A percentile compares a stretch with the other conserved stretches of the same genome.
phyloP scores from a whole-genome alignment of 768 basidiomycete genomes.

The Xerocomellus intermedius region DNA sequence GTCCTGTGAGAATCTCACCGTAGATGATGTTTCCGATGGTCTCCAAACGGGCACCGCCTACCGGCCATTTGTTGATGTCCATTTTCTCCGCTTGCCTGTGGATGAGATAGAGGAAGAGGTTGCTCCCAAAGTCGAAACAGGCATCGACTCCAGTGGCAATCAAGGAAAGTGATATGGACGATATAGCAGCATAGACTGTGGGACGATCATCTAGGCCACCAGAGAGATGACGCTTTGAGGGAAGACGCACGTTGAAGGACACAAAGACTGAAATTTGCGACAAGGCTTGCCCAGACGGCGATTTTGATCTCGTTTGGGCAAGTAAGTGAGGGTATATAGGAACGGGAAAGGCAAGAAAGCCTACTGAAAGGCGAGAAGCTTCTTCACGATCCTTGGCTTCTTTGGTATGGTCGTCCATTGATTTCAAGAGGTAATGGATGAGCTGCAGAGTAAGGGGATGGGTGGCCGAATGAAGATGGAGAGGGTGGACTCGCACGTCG shows the following conservation, averaged over 20 bases:
- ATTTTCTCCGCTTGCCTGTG: conserved; percentile 69
- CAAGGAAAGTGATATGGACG: conserved; percentile 78
- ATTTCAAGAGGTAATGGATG: conserved; percentile 83
- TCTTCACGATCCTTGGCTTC: conserved; percentile 75
- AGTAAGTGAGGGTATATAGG: neutral
- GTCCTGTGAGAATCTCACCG: conserved; percentile 39
- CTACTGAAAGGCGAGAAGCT: conserved; percentile 61
- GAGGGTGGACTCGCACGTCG: conserved; percentile 43
- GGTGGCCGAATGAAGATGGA: neutral
- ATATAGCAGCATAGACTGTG: conserved; percentile 88
- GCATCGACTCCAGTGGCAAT: conserved; percentile 91
- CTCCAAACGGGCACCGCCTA: conserved; percentile 85
- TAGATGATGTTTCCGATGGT: conserved; percentile 89
- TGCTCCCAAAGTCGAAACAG: conserved; percentile 80
- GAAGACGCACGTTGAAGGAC: conserved; percentile 57
- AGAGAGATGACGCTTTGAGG: neutral
- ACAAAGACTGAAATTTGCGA: conserved; percentile 70
- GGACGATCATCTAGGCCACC: neutral
- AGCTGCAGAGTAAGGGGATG: conserved; percentile 47
- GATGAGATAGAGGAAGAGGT: conserved; percentile 75
- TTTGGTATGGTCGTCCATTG: conserved; percentile 85
- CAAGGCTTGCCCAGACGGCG: conserved; percentile 82
- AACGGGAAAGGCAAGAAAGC: conserved; percentile 18
- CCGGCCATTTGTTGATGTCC: conserved; percentile 88
- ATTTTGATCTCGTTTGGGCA: conserved; percentile 66